These are phyloP conservation scores for Phalaenopsis hybrid DNA, from an alignment of 116 monocot genomes.

Conservation along the genomic window DNA sequence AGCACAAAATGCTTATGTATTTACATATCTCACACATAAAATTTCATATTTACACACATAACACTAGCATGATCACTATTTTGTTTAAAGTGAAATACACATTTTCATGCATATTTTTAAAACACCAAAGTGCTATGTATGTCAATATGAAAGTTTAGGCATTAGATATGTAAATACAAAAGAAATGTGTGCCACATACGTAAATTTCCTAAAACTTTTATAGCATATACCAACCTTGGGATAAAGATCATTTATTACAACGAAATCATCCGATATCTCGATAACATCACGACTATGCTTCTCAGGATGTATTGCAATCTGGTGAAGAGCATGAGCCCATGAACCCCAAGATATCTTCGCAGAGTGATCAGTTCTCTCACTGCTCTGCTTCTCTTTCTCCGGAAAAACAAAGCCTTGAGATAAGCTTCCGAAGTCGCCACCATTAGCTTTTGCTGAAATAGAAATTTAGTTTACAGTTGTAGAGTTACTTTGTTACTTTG, in stretches of 20 bases:
- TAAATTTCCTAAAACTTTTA: not conserved
- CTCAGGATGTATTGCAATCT: slow-evolving; percentile 67
- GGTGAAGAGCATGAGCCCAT: slow-evolving; percentile 85
- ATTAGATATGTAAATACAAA: no score
- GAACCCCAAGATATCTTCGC: slow-evolving; percentile 45
- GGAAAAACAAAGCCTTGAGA: not conserved
- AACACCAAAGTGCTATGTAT: no score
- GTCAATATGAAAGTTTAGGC: no score
- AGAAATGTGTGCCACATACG: no score
- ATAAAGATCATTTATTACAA: slow-evolving; percentile 74
- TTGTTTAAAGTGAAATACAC: no score
- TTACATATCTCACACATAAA: no score
- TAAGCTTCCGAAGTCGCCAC: not conserved
- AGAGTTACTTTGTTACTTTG: not conserved
- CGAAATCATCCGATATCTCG: slow-evolving; percentile 58
- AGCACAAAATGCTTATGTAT: no score
- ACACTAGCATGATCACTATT: no score
- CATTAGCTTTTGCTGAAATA: slow-evolving; percentile 14
- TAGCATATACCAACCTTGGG: slow-evolving; percentile 54
- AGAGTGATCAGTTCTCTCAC: slow-evolving; percentile 7
- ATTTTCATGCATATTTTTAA: no score
- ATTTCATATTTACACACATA: no score
- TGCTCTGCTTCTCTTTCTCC: slow-evolving; percentile 9
- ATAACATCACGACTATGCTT: slow-evolving; percentile 46
- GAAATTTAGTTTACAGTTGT: not conserved